phyloP scores from a whole-genome alignment of 208 protist genomes.

The Leptomonas pyrrhocoris region DNA sequence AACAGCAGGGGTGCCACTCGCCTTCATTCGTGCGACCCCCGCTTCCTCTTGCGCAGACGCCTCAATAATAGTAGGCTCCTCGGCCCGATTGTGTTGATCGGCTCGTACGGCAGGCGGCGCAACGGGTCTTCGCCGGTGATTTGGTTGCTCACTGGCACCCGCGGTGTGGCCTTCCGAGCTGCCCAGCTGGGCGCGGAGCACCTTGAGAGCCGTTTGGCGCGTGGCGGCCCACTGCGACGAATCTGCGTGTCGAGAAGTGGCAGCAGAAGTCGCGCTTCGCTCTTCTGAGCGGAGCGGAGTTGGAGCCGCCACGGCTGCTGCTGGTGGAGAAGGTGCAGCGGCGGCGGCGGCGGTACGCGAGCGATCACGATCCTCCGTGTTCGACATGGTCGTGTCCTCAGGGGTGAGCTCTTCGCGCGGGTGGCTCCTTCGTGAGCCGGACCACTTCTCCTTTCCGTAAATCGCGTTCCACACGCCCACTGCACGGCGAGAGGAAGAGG shows the following conservation, averaged over 20 bases:
- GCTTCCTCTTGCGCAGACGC: not conserved
- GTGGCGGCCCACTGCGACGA: constrained; percentile 44
- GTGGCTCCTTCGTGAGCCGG: not conserved
- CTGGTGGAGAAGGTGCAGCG: not conserved
- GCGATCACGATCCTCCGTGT: not conserved
- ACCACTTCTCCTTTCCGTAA: constrained; percentile 4
- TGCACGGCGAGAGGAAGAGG: constrained; percentile 7
- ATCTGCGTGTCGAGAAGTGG: constrained; percentile 8
- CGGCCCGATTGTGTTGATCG: not conserved
- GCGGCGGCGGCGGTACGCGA: not conserved
- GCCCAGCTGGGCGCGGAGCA: constrained; percentile 49
- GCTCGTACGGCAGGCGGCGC: not conserved
- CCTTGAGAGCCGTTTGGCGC: constrained; percentile 43
- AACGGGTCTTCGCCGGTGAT: not conserved
- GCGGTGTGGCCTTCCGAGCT: constrained; percentile 3
- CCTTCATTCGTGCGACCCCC: not conserved
- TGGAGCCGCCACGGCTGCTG: not conserved
- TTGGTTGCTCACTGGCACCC: not conserved
- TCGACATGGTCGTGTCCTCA: not conserved
- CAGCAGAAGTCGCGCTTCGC: not conserved
- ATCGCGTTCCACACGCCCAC: constrained; percentile 16
- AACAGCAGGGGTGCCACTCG: no score
- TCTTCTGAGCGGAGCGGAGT: not conserved
- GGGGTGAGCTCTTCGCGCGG: not conserved
- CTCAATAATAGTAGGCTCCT: no score